These are phyloP conservation scores for Blastobotrys raffinosifermentans DNA, from an alignment of 1,139 yeast species.

Conservation along the genomic window DNA sequence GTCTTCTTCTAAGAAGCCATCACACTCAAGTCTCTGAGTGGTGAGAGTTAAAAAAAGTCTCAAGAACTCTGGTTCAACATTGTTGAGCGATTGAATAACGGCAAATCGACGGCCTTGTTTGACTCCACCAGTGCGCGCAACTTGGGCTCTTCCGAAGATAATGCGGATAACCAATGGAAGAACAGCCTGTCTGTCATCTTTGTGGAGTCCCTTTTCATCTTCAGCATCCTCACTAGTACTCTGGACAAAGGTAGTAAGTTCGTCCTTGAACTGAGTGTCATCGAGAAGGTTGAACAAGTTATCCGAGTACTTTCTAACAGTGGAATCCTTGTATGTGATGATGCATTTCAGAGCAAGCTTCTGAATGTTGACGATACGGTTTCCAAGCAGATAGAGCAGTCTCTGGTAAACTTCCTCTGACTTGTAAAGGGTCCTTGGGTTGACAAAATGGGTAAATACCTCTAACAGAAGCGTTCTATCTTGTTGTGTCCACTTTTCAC, in stretches of 20 bases:
- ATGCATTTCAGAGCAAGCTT: constrained; percentile 66
- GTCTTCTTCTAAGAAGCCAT: constrained; percentile 34
- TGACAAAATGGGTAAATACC: constrained; percentile 59
- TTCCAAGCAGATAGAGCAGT: constrained; percentile 54
- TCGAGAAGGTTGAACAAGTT: constrained; percentile 71
- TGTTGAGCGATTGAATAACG: constrained; percentile 64
- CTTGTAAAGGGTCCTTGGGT: constrained; percentile 49
- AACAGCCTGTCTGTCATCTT: constrained; percentile 50
- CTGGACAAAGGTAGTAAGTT: constrained; percentile 57
- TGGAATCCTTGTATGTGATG: constrained; percentile 57
- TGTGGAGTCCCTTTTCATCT: constrained; percentile 52
- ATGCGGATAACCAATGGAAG: constrained; percentile 75
- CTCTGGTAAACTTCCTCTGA: constrained; percentile 50
- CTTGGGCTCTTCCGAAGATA: constrained; percentile 78
- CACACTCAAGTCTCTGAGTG: constrained; percentile 46
- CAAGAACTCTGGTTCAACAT: constrained; percentile 50
- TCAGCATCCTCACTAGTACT: constrained; percentile 41
- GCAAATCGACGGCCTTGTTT: constrained; percentile 73
- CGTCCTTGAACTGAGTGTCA: constrained; percentile 81
- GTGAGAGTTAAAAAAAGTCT: constrained; percentile 58
- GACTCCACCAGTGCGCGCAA: constrained; percentile 45
- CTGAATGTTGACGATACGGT: constrained; percentile 59
- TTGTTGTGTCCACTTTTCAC: constrained; percentile 46
- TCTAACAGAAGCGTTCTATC: constrained; percentile 59
- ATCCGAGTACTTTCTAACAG: constrained; percentile 62